Evolutionary conservation across 495 filamentous ascomycete species (phyloP).

Genomic region (Corynascus novoguineensis): DNA sequence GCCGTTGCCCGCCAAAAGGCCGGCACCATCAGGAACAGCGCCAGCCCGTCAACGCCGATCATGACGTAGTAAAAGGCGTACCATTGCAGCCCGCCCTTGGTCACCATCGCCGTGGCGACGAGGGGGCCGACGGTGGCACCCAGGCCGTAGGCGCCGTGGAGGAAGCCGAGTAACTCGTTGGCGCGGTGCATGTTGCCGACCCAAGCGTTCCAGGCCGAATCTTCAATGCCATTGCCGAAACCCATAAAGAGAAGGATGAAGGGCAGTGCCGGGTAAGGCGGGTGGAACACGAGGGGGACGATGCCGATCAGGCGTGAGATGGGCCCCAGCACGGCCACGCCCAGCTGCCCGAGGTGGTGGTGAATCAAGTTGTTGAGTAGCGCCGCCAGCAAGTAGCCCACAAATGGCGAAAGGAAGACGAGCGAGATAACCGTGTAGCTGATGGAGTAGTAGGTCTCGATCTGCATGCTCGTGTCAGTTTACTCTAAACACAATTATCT

Average conservation of each 20-base stretch:
- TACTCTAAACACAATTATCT: background rate
- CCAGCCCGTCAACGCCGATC: constrained; percentile 58
- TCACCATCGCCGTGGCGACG: constrained; percentile 68
- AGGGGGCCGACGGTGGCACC: constrained; percentile 72
- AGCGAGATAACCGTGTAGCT: constrained; percentile 72
- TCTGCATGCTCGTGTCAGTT: constrained; percentile 24
- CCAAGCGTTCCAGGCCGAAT: constrained; percentile 78
- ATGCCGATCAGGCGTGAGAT: constrained; percentile 61
- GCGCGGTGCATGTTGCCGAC: constrained; percentile 67
- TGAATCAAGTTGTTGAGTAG: constrained; percentile 60
- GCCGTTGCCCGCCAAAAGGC: constrained; percentile 69
- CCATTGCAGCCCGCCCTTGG: constrained; percentile 54
- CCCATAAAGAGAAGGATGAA: constrained; percentile 65
- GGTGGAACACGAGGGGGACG: constrained; percentile 61
- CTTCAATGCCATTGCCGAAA: constrained; percentile 63
- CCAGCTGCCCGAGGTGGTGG: constrained; percentile 60
- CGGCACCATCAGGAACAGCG: constrained; percentile 40
- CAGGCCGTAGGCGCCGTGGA: constrained; percentile 71
- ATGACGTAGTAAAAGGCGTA: constrained; percentile 61
- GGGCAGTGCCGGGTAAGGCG: constrained; percentile 71
- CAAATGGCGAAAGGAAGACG: constrained; percentile 74
- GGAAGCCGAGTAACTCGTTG: constrained; percentile 63
- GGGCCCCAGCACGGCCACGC: constrained; percentile 64
- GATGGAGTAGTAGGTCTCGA: constrained; percentile 64
- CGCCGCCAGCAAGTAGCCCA: constrained; percentile 75